Base-by-base conservation (phyloP, 805 yeast species). In the Wickerhamomyces tratensis region DNA sequence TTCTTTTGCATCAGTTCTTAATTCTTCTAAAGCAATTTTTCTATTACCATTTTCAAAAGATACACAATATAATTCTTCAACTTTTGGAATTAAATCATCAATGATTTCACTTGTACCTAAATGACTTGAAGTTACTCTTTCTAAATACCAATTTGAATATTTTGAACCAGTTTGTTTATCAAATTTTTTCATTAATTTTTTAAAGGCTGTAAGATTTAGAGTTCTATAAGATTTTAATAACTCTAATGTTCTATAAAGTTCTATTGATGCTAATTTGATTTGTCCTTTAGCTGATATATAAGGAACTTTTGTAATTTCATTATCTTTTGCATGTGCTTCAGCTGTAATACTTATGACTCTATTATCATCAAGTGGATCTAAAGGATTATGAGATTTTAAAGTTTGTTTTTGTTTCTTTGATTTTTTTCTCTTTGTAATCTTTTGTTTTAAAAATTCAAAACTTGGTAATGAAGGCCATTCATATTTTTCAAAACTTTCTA, bases 181-280 rank as follows among this genome's bases (percentile, higher is more conserved):
- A 57, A 77, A 89, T 59, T 93, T 93, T 57, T 93, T 93, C 45
- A 87, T 70, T 53, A 93, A 79, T 54, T 93, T 93, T 41, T 96
- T 74, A 53, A 89, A 77, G 0, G 94, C 98, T 0, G 95, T 88
- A 30, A 87, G 71, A 61, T 93, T 93, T 51, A 89, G 61, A 38
- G 79, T 68, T 49, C 86, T 71, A 59, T 79, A 93, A 1, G 86
- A 81, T 48, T 76, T 76, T 40, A 85, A 62, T 33, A 86, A 68
- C 45, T 84, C 85, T 47, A 87, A 64, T 8, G 83, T 74, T 44
- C 91, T 70, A 58, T 86, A 87, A 49, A 74, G 80, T 54, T 86
- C 95, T 43, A 76, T 62, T 27, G 82, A 57, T 0, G 94, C 94
- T 29, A 68, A 65, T 50, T 82, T 82, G 43, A 86, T 63, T 62